Conservation (phyloP, 2,329 filamentous ascomycete genomes). For the Fusarium luffae region DNA sequence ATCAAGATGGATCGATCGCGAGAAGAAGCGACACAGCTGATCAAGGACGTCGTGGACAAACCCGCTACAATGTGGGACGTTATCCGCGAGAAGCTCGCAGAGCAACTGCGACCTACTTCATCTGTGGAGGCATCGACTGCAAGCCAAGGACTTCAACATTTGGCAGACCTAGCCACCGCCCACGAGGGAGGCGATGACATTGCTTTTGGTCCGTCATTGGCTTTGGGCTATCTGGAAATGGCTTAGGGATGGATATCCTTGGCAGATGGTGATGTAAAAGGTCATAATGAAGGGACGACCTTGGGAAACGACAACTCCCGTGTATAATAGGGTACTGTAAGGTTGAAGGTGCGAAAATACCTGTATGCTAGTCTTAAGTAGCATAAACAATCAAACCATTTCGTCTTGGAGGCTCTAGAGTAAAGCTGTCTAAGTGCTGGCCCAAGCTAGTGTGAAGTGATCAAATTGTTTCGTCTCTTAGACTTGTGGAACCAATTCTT, state of each 20-base stretch:
- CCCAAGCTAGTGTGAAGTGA: background rate
- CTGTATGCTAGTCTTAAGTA: background rate
- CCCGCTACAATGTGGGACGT: constrained; percentile 67
- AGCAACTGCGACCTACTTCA: constrained; percentile 51
- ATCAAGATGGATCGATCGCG: constrained; percentile 64
- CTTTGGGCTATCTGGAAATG: constrained; percentile 52
- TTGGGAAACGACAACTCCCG: background rate
- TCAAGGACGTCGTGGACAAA: constrained; percentile 67
- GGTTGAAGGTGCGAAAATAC: background rate
- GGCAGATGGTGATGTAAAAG: background rate
- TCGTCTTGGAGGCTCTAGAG: background rate
- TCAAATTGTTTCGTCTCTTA: background rate
- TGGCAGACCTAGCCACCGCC: constrained; percentile 67
- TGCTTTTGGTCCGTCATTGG: constrained; percentile 49
- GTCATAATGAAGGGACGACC: background rate
- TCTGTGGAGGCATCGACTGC: constrained; percentile 53
- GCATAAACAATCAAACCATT: background rate
- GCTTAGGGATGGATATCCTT: constrained; percentile 27
- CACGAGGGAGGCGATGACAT: constrained; percentile 51
- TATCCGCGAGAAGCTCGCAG: constrained; percentile 59
- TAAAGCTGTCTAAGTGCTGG: background rate
- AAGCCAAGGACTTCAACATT: constrained; percentile 68
- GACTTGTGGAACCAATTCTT: background rate
- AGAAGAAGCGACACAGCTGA: constrained; percentile 66
- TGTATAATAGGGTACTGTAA: background rate